Evolutionary conservation across 2,329 filamentous ascomycete species (phyloP), one percentile per base, ranked within the genome.

Genomic region (Graphiopsis chlorocephala): DNA sequence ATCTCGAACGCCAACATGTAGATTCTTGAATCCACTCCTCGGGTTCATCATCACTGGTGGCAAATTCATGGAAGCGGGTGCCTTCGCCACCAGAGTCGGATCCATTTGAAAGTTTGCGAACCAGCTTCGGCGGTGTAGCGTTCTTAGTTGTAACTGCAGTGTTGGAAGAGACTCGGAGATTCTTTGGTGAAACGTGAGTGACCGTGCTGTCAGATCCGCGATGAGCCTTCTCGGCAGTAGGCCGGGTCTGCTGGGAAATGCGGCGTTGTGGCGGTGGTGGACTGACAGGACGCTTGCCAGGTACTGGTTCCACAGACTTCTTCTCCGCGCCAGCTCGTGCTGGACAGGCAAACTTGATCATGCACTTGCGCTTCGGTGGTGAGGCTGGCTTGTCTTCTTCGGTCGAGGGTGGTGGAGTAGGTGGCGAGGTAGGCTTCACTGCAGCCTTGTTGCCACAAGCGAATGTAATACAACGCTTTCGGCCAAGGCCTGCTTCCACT

Each of bases 391-490:
- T 65, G 26, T 73, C 52, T 25, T 65, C 63, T 47, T 55, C 50
- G 4, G 55, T 58, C 15, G 33, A 29, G 15, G 60, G 48, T 5
- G 62, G 62, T 4, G 63, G 57, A n/a, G 66, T 57, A 17, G 45
- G 63, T 26, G 68, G 52, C 7, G 65, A 64, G n/a, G 68, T 61
- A 17, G 67, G 38, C 25, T 68, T 65, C 8, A 86, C 83, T 73
- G 89, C 91, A 42, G 85, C 85, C 73, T 89, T 91, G 42, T 85
- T 85, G 38, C 86, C 88, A 75, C 94, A 98, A 35, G 92, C 93
- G 76, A 98, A 98, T 66, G 90, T 94, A 70, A 98, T 97, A 77
- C 91, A 94, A 66, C 93, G 87, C 80, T 93, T 97, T 73, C 91
- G 90, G 57, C 88, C 89, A 60, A 88, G 78, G 12, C 81, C 83